A percentile compares a stretch with the other conserved stretches of the same genome.
Evolutionary conservation across 2,329 filamentous ascomycete species (phyloP).

Genomic region (Alternaria tenuissima): DNA sequence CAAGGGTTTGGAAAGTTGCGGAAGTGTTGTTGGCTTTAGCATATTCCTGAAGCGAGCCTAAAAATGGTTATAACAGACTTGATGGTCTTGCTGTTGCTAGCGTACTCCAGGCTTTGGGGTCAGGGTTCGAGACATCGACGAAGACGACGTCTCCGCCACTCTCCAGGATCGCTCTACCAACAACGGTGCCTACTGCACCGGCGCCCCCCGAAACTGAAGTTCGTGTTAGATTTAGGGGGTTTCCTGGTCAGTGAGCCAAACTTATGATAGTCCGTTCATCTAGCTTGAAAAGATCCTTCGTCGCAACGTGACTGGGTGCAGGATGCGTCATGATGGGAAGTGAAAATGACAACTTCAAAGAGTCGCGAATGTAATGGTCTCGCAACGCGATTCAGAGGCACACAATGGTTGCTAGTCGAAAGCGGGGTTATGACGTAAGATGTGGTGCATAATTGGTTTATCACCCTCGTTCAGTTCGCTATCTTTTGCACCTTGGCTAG

Average conservation of each 20-base stretch:
- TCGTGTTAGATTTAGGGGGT: neutral
- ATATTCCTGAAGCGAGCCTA: neutral
- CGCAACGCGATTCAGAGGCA: neutral
- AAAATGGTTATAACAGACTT: neutral
- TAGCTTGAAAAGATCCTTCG: conserved; percentile 33
- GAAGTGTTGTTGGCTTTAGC: conserved; percentile 18
- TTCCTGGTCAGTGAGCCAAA: conserved; percentile 6
- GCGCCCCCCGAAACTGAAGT: conserved; percentile 38
- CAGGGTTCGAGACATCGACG: conserved; percentile 22
- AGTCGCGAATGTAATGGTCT: neutral
- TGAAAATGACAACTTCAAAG: neutral
- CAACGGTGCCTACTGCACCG: conserved; percentile 33
- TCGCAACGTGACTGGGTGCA: conserved; percentile 25
- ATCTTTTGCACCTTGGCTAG: neutral
- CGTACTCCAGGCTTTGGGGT: conserved; percentile 20
- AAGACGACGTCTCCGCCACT: conserved; percentile 38
- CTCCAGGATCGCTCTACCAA: conserved; percentile 36
- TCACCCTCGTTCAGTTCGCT: neutral
- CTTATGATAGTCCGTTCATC: conserved; percentile 34
- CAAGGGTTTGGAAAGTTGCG: conserved; percentile 26
- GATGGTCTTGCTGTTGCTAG: neutral
- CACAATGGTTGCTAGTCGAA: neutral
- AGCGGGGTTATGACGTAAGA: conserved; percentile 5
- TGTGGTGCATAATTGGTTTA: neutral
- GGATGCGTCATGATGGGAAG: conserved; percentile 25